Evolutionary conservation across 2,329 filamentous ascomycete genomes (phyloP), one percentile per base, ranked within the genome.

Genomic region (Trichoderma afroharzianum): DNA sequence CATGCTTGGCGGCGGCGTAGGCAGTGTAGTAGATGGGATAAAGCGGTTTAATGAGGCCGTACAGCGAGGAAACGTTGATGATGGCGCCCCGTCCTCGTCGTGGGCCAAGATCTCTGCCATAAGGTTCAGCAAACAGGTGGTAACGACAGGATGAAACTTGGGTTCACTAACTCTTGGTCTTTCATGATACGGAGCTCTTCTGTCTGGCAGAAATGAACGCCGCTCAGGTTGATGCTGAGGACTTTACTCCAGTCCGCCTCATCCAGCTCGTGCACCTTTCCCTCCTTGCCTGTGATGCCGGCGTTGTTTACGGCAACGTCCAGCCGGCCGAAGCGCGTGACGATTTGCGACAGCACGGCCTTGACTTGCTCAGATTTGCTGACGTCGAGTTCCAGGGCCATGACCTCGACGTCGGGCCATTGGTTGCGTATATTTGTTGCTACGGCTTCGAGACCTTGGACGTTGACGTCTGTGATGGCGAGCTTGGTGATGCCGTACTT

Each of bases 61-160:
- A 84, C 79, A 88, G 85, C 47, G 84, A 87, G 1, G 86, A 81
- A 3, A 86, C 81, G 74, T 89, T 89, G 74, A 89, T 82, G 74
- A 89, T 89, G 33, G 80, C 79, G 4, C 87, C 87, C 24, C 87
- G 80, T 50, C 83, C 85, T 32, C 78, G 74, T 62, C 83, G 77
- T 1, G 72, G 72, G 3, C 83, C 83, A 6, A 81, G 76, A 63
- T 83, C 75, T 63, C 79, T 81, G 6, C 15, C 9, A 50, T 18
- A 14, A n/a, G 6, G 9, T 43, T n/a, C 28, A 30, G 32, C 57
- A 39, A 36, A n/a, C n/a, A n/a, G n/a, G n/a, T n/a, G n/a, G n/a
- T 9, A 55, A 11, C 18, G 5, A 11, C 8, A 5, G 7, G 24
- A 28, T 30, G 3, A 2, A 15, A 15, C 28, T 39, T 11, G 21